These are phyloP conservation scores for Neofusicoccum parvum DNA, from an alignment of 2,329 filamentous ascomycete species.

Conservation along the genomic window DNA sequence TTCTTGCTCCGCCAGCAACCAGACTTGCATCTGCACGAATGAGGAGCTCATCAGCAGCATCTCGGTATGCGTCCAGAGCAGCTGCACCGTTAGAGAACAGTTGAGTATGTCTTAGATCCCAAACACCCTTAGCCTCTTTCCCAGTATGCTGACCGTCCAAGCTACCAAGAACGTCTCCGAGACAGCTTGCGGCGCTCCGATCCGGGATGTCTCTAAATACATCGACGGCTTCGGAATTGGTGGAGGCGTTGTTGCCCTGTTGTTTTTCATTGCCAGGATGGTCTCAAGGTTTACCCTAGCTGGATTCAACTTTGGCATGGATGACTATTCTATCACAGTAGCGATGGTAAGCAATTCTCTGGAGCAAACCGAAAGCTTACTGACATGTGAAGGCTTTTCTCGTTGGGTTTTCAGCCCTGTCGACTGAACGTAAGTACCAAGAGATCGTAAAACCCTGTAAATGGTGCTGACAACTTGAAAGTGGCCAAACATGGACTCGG, in stretches of 20 bases:
- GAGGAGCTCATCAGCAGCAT: slow-evolving; percentile 26
- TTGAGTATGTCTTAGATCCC: slow-evolving; percentile 27
- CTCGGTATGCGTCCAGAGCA: slow-evolving; percentile 27
- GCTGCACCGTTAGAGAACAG: slow-evolving; percentile 30
- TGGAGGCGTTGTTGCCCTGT: slow-evolving; percentile 36
- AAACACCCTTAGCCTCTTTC: background rate
- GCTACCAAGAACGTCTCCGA: slow-evolving; percentile 44
- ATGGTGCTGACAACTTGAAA: slow-evolving; percentile 14
- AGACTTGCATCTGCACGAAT: slow-evolving; percentile 30
- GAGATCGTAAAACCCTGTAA: slow-evolving; percentile 23
- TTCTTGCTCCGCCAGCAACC: slow-evolving; percentile 29
- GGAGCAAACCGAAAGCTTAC: background rate
- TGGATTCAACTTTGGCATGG: slow-evolving; percentile 41
- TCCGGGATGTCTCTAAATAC: slow-evolving; percentile 37
- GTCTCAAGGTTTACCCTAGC: slow-evolving; percentile 36
- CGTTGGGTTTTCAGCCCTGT: slow-evolving; percentile 25
- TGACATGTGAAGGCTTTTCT: slow-evolving; percentile 25
- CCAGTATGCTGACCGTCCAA: slow-evolving; percentile 16
- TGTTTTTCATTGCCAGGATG: slow-evolving; percentile 38
- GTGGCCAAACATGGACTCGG: slow-evolving; percentile 48
- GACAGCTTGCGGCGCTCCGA: slow-evolving; percentile 36
- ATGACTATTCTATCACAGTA: slow-evolving; percentile 42
- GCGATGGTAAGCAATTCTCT: slow-evolving; percentile 37
- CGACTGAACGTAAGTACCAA: slow-evolving; percentile 16
- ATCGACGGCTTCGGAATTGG: slow-evolving; percentile 37